These are phyloP conservation scores for Blastobotrys serpentis DNA, from an alignment of 1,139 yeast species.

Conservation along the genomic window DNA sequence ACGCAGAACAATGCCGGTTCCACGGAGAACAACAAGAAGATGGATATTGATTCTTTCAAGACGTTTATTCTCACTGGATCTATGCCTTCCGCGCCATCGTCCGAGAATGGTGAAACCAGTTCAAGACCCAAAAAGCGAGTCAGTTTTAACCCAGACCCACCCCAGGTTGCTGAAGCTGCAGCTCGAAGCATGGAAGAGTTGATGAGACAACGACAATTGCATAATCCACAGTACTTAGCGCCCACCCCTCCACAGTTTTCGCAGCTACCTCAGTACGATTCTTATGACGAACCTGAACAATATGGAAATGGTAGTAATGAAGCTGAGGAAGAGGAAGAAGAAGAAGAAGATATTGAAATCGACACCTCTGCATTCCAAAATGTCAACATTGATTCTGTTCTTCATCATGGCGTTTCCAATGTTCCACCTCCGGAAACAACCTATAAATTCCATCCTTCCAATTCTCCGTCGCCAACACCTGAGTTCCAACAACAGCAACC, in stretches of 20 bases:
- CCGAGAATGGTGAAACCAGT: conserved; percentile 18
- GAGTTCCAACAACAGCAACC: conserved; percentile 10
- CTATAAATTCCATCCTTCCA: conserved; percentile 20
- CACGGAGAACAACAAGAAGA: conserved; percentile 18
- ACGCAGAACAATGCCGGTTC: conserved; percentile 6
- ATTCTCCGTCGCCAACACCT: conserved; percentile 20
- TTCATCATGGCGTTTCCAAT: conserved; percentile 40
- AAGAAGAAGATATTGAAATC: conserved; percentile 38
- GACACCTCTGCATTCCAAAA: conserved; percentile 38
- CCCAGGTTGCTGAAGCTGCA: conserved; percentile 43
- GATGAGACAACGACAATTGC: conserved; percentile 34
- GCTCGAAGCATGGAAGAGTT: conserved; percentile 42
- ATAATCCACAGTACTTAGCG: conserved; percentile 9
- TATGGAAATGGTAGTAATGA: neutral
- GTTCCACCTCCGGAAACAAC: conserved; percentile 29
- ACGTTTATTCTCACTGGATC: conserved; percentile 39
- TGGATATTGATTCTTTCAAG: conserved; percentile 41
- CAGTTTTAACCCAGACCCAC: conserved; percentile 40
- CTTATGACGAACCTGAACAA: neutral
- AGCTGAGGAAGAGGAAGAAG: conserved; percentile 28
- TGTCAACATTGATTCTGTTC: conserved; percentile 41
- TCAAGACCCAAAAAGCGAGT: conserved; percentile 35
- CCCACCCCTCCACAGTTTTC: conserved; percentile 19
- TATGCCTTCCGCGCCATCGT: conserved; percentile 24
- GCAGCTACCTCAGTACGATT: conserved; percentile 7